Evolutionary conservation across 805 yeast species (phyloP), one percentile per base, ranked within the genome.

Genomic region (Spathaspora gorwiae): DNA sequence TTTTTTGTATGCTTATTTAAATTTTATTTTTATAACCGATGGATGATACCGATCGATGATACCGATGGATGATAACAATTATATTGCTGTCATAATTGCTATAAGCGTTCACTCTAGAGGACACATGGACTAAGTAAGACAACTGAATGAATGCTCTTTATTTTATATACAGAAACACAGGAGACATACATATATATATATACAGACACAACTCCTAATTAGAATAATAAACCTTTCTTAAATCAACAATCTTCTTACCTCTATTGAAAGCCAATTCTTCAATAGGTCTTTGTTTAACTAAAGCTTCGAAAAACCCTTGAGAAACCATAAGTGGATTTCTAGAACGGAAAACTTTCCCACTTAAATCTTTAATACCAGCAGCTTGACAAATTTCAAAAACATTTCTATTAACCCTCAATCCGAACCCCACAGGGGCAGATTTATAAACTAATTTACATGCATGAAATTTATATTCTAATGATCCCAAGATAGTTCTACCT

Each of bases 251-350:
- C 76, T 89, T 89, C 79, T 92, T 92, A 50, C 99, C 99, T 70
- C 99, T 81, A 55, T 84, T 86, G 43, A 83, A 75, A 5, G 98
- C 97, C 62, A 92, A 76, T 56, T 90, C 96, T 57, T 87, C 95
- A 56, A 88, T 76, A 2, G 95, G 78, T 52, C 79, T 80, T 68
- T 90, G 98, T 57, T 81, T 80, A 42, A 77, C 73, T 53, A 94
- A 77, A 1, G 97, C 97, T 63, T 88, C 95, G 47, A 90, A 74
- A 42, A 90, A 79, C 37, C 92, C 94, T 70, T 90, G 90, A 47
- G 88, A 88, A 40, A 90, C 95, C 66, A 90, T 90, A 95, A 94
- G 89, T 42, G 85, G 84, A 70, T 92, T 94, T 74, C 98, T 81
- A 33, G 96, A 87, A 59, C 90, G 84, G 73, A 86, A 88, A 40